Evolutionary conservation across 1,139 yeast species (phyloP).

Genomic region (Geotrichum klebahnii): DNA sequence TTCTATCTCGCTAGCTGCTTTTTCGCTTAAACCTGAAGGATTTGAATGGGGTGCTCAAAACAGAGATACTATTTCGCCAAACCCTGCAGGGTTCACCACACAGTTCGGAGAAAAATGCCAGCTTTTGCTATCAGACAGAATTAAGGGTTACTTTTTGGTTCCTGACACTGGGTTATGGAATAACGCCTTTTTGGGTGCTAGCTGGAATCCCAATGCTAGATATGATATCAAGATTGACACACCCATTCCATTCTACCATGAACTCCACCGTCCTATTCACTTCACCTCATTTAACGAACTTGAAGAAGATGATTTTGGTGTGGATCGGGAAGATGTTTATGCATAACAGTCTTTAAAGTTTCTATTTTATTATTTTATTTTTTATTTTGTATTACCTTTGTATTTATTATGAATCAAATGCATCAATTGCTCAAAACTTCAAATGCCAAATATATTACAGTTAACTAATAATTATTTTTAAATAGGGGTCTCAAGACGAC

Average conservation of each 20-base stretch:
- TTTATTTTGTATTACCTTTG: neutral
- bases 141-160: slow-evolving; percentile 78
- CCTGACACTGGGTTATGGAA: slow-evolving; percentile 90
- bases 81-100: slow-evolving; percentile 63
- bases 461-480: neutral
- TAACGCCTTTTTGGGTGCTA: slow-evolving; percentile 80
- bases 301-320: slow-evolving; percentile 59
- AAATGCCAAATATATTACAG: neutral
- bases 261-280: slow-evolving; percentile 82
- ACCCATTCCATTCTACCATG: slow-evolving; percentile 81
- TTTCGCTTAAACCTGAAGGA: slow-evolving; percentile 59
- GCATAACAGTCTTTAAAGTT: slow-evolving; percentile 40
- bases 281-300: slow-evolving; percentile 69
- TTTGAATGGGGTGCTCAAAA: slow-evolving; percentile 72
- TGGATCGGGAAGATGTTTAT: slow-evolving; percentile 69
- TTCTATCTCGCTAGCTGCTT: slow-evolving; percentile 71
- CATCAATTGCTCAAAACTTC: neutral
- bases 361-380: neutral
- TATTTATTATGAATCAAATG: neutral
- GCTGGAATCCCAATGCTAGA: slow-evolving; percentile 62
- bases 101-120: slow-evolving; percentile 62
- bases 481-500: slow-evolving; percentile 43
- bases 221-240: slow-evolving; percentile 68
- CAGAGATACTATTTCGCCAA: slow-evolving; percentile 48
- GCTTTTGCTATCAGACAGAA: slow-evolving; percentile 66